Conservation (phyloP, 1,284 basidiomycete genomes). For the Leccinum variabile region DNA sequence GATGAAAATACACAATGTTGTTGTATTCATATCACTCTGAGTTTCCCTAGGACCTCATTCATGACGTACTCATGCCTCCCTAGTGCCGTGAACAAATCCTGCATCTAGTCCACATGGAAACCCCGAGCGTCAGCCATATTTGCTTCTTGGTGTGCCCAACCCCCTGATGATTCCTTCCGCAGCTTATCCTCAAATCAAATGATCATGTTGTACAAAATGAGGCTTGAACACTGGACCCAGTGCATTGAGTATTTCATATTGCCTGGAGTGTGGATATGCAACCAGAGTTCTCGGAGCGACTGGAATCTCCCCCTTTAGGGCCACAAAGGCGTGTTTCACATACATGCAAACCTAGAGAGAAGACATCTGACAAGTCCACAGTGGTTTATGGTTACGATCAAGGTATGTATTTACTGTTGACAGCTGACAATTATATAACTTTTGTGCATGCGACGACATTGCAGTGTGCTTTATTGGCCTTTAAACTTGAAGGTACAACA, state of each 20-base stretch:
- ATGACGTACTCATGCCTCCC: not conserved
- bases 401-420: not conserved
- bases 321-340: not conserved
- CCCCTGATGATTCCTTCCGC: not conserved
- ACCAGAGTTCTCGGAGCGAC: not conserved
- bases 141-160: not conserved
- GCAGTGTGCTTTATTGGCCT: not conserved
- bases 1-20: no score
- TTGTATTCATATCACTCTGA: no score
- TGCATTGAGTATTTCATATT: not conserved
- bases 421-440: not conserved
- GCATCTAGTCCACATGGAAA: not conserved
- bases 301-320: not conserved
- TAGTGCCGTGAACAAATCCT: not conserved
- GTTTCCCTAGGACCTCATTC: not conserved
- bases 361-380: not conserved
- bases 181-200: not conserved
- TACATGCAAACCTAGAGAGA: not conserved
- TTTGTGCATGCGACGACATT: no score
- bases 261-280: not conserved
- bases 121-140: not conserved
- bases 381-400: not conserved
- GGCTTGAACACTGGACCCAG: not conserved
- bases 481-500: not conserved
- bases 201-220: not conserved